Evolutionary conservation across 2,329 filamentous ascomycete species (phyloP), one percentile per base, ranked within the genome.

Genomic region (Lachnellula willkommii): DNA sequence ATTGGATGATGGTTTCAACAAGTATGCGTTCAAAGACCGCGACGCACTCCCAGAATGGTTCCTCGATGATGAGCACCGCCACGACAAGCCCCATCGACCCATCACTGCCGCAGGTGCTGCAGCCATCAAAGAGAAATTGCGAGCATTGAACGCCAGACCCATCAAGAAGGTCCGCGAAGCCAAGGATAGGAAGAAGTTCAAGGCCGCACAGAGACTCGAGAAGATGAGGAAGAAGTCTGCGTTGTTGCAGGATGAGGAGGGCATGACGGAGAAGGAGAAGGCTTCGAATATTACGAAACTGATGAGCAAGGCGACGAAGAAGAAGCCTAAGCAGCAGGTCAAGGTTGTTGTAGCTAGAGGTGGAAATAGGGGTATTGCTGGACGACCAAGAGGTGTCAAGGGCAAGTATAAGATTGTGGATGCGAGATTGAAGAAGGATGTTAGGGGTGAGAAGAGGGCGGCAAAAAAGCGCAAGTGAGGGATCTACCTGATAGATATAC

Each of bases 121-220:
- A 14, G 94, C 94, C 2, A 96, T 99, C 77, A 92, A 94, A 72
- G 93, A 96, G 69, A 99, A 99, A 75, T 71, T 89, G 69, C 88
- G 93, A 35, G 92, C 94, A 0, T 82, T 95, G 66, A 97, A 99
- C 71, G 94, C 93, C 7, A 85, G 94, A 35, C 94, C 94, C 1
- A 97, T 97, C 82, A 99, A 99, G 81, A 99, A 99, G 79, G 94
- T 99, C 35, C 88, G 89, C 65, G 94, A 99, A 74, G 94, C 94
- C 24, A 92, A 95, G 75, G 93, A 92, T 37, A 82, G 94, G 57
- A 99, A 99, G 85, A 97, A 96, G 77, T 87, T 96, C 74, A 95
- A 95, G 81, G 86, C 92, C 8, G 93, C 90, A 0, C 89, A 95
- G 73, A 82, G 83, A 56, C 75, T 99, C 32, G 94, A 99, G 80